Evolutionary conservation across 2,329 filamentous ascomycete genomes (phyloP), one percentile per base, ranked within the genome.

Genomic region (Hypoxylon sp.): DNA sequence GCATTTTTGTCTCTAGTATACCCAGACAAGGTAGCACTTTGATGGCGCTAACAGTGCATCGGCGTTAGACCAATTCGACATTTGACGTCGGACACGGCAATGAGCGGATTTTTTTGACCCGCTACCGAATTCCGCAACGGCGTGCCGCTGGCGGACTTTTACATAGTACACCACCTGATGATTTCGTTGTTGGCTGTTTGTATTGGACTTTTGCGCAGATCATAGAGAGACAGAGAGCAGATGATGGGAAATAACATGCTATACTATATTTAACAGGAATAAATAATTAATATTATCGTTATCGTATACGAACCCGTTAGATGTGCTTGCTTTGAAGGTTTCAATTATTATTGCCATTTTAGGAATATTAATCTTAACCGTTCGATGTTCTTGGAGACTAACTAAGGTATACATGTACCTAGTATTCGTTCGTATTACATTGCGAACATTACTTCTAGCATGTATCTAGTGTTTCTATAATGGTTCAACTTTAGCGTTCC

Each of bases 51-150:
- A 64, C 48, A 59, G 37, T 61, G 53, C 62, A 47, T 62, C 58
- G 67, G 67, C 57, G 58, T 63, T 53, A 65, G 48, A 59, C 48
- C 13, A 47, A 54, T 17, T 44, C 8, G 46, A 46, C 37, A 32
- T 15, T 21, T 51, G 53, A 67, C 44, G 57, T 60, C 64, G 60
- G 65, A 52, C 31, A 64, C 60, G 64, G 64, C 61, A 55, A 51
- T 24, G 39, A 32, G 67, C 64, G 60, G 62, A 44, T 24, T 59
- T 39, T 27, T 13, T 17, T 13, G 4, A 32, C 46, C 52, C 37
- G 37, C 47, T 50, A 42, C 58, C 64, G 57, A 55, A 55, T 27
- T 50, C 58, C 64, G 64, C 58, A 46, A 42, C 57, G 29, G 47
- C 54, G 44, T 47, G 54, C 54, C 39, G 42, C 32, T 46, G 47